These are phyloP conservation scores for Rhododendron ovatum DNA, from an alignment of 148 eudicot genomes.

Conservation along the genomic window DNA sequence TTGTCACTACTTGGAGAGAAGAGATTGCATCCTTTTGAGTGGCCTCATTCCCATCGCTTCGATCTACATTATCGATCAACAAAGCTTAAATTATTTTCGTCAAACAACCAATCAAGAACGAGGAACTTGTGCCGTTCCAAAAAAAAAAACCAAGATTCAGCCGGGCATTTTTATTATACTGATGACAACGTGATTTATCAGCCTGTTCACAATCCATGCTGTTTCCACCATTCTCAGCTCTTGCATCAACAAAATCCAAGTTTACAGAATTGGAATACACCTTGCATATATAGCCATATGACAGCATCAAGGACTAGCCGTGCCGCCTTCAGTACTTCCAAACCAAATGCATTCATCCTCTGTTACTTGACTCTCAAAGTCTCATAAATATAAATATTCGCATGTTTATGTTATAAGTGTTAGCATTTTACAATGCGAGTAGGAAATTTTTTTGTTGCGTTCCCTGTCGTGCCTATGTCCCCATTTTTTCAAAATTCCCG, in stretches of 20 bases:
- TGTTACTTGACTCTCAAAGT: slow-evolving; percentile 17
- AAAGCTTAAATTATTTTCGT: slow-evolving; percentile 19
- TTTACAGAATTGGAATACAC: slow-evolving; percentile 54
- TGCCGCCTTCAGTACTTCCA: slow-evolving; percentile 54
- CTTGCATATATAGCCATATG: slow-evolving; percentile 48
- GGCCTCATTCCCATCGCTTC: slow-evolving; percentile 13
- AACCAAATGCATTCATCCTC: slow-evolving; percentile 49
- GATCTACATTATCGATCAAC: slow-evolving; percentile 10
- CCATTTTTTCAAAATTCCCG: no score
- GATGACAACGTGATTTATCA: slow-evolving; percentile 19
- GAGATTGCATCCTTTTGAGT: slow-evolving; percentile 32
- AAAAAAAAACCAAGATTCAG: slow-evolving; percentile 69
- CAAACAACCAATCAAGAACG: slow-evolving; percentile 66
- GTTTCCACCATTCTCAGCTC: slow-evolving; percentile 12
- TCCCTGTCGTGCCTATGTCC: no score
- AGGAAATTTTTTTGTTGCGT: no score
- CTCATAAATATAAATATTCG: no score
- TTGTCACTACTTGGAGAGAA: slow-evolving; percentile 38
- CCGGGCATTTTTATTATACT: slow-evolving; percentile 45
- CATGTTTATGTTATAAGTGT: no score
- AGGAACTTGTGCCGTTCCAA: slow-evolving; percentile 56
- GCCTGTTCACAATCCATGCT: no score
- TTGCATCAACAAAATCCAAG: slow-evolving; percentile 37
- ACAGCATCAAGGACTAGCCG: slow-evolving; percentile 63
- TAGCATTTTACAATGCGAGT: no score